These are phyloP conservation scores for Tolypocladium paradoxum DNA, from an alignment of 2,329 filamentous ascomycete species.

Conservation along the genomic window DNA sequence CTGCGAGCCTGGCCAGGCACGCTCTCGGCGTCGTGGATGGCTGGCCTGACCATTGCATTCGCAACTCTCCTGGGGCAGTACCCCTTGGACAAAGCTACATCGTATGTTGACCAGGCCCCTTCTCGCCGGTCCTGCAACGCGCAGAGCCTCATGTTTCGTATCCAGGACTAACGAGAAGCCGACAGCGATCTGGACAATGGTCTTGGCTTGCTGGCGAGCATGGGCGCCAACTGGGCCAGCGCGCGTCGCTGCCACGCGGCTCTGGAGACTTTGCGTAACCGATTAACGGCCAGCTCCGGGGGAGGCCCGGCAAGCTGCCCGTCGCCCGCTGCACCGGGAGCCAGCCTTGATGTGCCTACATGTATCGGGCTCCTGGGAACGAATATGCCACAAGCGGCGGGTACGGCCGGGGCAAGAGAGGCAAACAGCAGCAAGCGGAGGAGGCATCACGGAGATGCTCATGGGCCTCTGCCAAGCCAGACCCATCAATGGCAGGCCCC, in stretches of 20 bases:
- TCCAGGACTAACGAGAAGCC: neutral
- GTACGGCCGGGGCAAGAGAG: neutral
- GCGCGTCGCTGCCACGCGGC: neutral
- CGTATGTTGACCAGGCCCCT: neutral
- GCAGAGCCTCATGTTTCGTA: no score
- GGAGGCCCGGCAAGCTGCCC: neutral
- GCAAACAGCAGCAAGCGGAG: neutral
- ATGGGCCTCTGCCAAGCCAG: neutral
- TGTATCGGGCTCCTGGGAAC: neutral
- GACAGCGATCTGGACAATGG: neutral
- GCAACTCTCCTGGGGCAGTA: slow-evolving; percentile 13
- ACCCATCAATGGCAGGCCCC: neutral
- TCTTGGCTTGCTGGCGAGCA: neutral
- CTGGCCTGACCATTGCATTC: slow-evolving; percentile 23
- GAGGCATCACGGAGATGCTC: neutral
- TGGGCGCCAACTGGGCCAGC: neutral
- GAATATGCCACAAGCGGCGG: neutral
- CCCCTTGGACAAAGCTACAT: neutral
- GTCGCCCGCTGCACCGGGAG: neutral
- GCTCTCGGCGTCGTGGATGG: slow-evolving; percentile 25
- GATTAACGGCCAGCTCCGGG: neutral
- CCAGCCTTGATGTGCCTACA: neutral
- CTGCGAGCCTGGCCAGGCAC: slow-evolving; percentile 24
- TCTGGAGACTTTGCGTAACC: neutral
- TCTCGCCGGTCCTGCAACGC: no score